Evolutionary conservation across 257 asterid species (phyloP), one percentile per base, ranked within the genome.

Genomic region (Forsythia suspensa): DNA sequence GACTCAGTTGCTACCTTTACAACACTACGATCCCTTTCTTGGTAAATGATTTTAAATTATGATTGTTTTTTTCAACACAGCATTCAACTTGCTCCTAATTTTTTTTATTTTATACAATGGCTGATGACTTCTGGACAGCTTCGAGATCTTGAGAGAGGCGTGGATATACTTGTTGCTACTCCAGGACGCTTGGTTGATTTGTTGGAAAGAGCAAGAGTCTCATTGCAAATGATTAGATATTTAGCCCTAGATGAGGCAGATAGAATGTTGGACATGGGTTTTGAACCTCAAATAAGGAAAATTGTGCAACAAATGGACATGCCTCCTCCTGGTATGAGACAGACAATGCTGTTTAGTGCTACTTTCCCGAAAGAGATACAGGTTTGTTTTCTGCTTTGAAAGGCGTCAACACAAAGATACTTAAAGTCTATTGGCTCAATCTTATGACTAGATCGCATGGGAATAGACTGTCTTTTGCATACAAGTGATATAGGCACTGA

Each of bases 251-350:
- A 95, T 77, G 99, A 95, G 86, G 99, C 99, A 38, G 99, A 95
- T 79, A 86, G 99, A 80, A 95, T 95, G 99, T 82, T 95, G 83
- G 99, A 95, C 86, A 95, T 95, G 99, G 99, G 99, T 59, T 95
- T 95, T 78, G 99, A 95, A 77, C 99, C 99, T 86, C 99, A 95
- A 83, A 93, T 95, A 81, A 90, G 99, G 92, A 95, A 89, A 86
- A 95, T 95, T 78, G 99, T 95, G 81, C 91, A 93, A 79, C 98
- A 91, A 86, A 95, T 93, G 95, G 98, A 91, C 92, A 95, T 95
- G 98, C 99, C 99, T 72, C 95, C 96, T 1, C 91, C 97, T 72
- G 98, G 99, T 77, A 82, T 77, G 42, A 82, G 99, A 69, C 99
- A 95, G 76, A 95, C 99, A 43, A 90, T 95, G 98, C 86, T 95